A percentile compares a stretch with the other conserved stretches of the same genome.
Conservation (phyloP, 768 basidiomycete species). For the Boletellus emodensis region DNA sequence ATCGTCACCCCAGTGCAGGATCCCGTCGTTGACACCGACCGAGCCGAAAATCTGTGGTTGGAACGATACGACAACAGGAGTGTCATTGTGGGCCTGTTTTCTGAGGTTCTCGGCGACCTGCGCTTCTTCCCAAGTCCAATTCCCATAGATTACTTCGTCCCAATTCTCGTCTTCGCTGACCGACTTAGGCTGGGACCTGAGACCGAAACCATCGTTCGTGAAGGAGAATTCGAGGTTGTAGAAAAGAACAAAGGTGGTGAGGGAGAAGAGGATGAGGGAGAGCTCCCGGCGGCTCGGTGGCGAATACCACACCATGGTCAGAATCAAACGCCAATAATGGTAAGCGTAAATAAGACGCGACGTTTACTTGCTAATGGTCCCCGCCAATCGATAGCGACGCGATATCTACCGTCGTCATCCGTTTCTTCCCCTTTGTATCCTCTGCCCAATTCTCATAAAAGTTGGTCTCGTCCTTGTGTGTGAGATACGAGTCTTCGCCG, state of each 20-base stretch:
- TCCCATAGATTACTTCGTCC: constrained; percentile 63
- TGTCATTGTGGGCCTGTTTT: constrained; percentile 41
- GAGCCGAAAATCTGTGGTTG: constrained; percentile 20
- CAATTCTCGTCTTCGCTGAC: constrained; percentile 43
- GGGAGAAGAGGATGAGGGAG: constrained; percentile 60
- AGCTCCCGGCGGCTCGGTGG: constrained; percentile 74
- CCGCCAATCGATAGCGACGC: constrained; percentile 21
- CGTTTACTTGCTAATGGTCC: constrained; percentile 1
- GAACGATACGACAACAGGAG: constrained; percentile 31
- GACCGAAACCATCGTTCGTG: constrained; percentile 47
- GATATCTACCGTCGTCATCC: constrained; percentile 31
- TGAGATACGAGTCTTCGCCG: constrained; percentile 27
- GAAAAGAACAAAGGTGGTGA: constrained; percentile 63
- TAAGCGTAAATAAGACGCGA: background rate
- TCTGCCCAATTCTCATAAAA: constrained; percentile 90
- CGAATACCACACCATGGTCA: constrained; percentile 56
- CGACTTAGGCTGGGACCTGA: constrained; percentile 18
- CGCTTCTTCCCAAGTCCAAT: constrained; percentile 63
- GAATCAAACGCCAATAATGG: background rate
- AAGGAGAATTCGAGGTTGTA: constrained; percentile 72
- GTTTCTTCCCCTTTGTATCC: constrained; percentile 61
- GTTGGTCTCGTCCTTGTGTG: constrained; percentile 60
- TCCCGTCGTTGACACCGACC: constrained; percentile 46
- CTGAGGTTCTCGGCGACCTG: constrained; percentile 54
- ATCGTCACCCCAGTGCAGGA: constrained; percentile 51